A percentile compares a stretch with the other conserved stretches of the same genome.
Evolutionary conservation across 2,329 filamentous ascomycete genomes (phyloP).

Genomic region (Alternaria conjuncta): DNA sequence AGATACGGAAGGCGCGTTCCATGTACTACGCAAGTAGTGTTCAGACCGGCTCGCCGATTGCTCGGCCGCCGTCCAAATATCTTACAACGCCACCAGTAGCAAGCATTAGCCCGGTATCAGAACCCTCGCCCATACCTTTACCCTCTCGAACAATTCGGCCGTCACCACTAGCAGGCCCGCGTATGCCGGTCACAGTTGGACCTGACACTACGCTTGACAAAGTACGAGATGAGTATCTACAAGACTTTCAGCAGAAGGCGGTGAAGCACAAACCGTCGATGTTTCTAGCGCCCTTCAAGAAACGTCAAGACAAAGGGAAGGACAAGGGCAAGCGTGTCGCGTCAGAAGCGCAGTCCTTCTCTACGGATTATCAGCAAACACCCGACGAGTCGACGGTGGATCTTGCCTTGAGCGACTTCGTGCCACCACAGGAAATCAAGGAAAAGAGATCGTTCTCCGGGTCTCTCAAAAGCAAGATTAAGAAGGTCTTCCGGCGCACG

Average conservation of each 20-base stretch:
- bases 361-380: constrained; percentile 13
- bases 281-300: constrained; percentile 54
- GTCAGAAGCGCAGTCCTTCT: constrained; percentile 25
- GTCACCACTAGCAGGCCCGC: constrained; percentile 30
- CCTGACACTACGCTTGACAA: constrained; percentile 35
- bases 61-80: constrained; percentile 42
- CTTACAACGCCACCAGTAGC: constrained; percentile 32
- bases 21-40: constrained; percentile 50
- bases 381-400: constrained; percentile 15
- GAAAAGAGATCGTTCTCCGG: constrained; percentile 69
- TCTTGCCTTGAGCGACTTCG: constrained; percentile 25
- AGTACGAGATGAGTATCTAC: constrained; percentile 51
- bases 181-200: constrained; percentile 34
- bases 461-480: constrained; percentile 67
- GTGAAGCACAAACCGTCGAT: constrained; percentile 53
- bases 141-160: constrained; percentile 14
- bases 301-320: constrained; percentile 44
- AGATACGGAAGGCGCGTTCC: constrained; percentile 47
- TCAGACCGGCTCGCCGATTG: constrained; percentile 46
- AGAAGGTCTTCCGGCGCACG: constrained; percentile 60
- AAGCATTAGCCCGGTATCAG: constrained; percentile 10
- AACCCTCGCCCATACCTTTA: not conserved
- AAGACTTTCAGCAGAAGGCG: constrained; percentile 50
- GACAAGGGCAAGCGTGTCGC: constrained; percentile 21
- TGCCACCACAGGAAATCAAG: constrained; percentile 52